phyloP scores from a whole-genome alignment of 768 basidiomycete genomes.

The Psilocybe azurescens region DNA sequence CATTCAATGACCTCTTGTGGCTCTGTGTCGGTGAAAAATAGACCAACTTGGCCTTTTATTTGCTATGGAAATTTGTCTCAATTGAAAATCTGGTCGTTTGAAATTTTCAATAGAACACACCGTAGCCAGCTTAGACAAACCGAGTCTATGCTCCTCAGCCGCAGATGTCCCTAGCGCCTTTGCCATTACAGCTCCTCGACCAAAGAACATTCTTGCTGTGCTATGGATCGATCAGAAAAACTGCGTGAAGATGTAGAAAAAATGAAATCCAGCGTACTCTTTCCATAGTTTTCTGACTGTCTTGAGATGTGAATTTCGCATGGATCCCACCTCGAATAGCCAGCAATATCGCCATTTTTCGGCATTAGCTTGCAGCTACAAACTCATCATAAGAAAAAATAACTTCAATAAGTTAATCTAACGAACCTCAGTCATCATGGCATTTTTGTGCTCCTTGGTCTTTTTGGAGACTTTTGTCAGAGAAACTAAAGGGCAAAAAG shows the following conservation, averaged over 20 bases:
- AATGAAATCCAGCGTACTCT: slow-evolving; percentile 57
- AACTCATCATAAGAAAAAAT: slow-evolving; percentile 5
- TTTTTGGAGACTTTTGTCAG: slow-evolving; percentile 95
- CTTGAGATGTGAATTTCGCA: slow-evolving; percentile 95
- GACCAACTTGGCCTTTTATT: slow-evolving; percentile 93
- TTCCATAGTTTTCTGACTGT: slow-evolving; percentile 94
- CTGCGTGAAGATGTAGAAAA: not conserved
- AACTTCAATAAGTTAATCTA: not conserved
- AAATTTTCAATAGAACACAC: slow-evolving; percentile 43
- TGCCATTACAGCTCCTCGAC: slow-evolving; percentile 88
- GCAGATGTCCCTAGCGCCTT: slow-evolving; percentile 90
- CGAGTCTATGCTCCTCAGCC: slow-evolving; percentile 84
- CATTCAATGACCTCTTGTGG: slow-evolving; percentile 93
- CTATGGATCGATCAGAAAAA: slow-evolving; percentile 39
- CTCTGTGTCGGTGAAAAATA: slow-evolving; percentile 90
- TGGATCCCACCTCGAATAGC: slow-evolving; percentile 93
- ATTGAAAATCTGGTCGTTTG: slow-evolving; percentile 4
- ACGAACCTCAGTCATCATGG: slow-evolving; percentile 78
- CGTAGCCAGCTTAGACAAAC: slow-evolving; percentile 79
- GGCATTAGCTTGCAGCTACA: slow-evolving; percentile 77
- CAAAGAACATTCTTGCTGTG: slow-evolving; percentile 91
- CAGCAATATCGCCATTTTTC: slow-evolving; percentile 97
- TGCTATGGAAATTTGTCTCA: slow-evolving; percentile 52
- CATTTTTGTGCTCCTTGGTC: slow-evolving; percentile 88
- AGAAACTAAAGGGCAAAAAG: slow-evolving; percentile 61